phyloP scores from a whole-genome alignment of 306 rosid genomes.

The Fragaria vesca region DNA sequence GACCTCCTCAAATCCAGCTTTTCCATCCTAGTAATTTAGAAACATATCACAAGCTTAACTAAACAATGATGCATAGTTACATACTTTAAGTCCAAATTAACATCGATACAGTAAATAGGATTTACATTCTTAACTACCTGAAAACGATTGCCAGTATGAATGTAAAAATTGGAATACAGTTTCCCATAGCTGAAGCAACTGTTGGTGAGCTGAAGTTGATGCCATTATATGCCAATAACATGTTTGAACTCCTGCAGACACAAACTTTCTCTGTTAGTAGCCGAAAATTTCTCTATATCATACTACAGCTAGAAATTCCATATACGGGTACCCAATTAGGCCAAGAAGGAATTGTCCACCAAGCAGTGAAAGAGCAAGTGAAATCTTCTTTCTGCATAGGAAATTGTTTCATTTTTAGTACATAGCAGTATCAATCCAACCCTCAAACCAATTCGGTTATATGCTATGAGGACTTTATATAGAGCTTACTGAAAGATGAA shows the following conservation, averaged over 20 bases:
- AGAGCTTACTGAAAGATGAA: background rate
- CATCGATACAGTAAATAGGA: background rate
- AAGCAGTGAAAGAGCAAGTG: background rate
- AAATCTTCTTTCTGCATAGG: constrained; percentile 16
- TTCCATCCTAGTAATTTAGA: constrained; percentile 4
- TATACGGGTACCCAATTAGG: background rate
- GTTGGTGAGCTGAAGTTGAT: constrained; percentile 27
- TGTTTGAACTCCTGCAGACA: constrained; percentile 13
- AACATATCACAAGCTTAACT: background rate
- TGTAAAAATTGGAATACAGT: constrained; percentile 11
- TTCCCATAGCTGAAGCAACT: constrained; percentile 23
- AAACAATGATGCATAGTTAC: background rate
- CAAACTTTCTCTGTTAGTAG: background rate
- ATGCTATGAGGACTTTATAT: background rate
- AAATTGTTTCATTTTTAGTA: background rate
- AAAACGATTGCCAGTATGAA: constrained; percentile 18
- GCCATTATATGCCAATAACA: constrained; percentile 12
- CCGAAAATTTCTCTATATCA: background rate
- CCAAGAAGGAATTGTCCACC: constrained; percentile 14
- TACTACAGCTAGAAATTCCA: background rate
- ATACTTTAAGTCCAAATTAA: background rate
- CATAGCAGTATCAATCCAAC: background rate
- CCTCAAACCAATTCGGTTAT: too few species aligned
- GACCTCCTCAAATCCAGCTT: background rate
- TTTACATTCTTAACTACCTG: background rate